Evolutionary conservation across 2,329 filamentous ascomycete genomes (phyloP), one percentile per base, ranked within the genome.

Genomic region (Aaosphaeria arxii): DNA sequence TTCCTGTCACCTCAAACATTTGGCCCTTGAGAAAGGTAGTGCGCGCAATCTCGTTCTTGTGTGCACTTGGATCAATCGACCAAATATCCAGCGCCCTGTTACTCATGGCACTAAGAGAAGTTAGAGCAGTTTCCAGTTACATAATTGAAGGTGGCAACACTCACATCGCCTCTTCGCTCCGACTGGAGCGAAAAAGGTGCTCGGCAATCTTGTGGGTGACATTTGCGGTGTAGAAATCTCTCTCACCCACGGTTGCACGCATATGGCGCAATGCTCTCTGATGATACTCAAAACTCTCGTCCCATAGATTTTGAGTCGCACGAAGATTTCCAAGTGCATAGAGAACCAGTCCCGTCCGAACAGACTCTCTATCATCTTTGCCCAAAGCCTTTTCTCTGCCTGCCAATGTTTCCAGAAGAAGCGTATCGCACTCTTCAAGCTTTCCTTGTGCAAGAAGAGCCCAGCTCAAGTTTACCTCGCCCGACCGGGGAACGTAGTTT

Each of bases 211-310:
- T 47, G 24, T 11, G 11, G 24, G 38, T 44, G 4, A 35, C 13
- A 30, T 50, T 45, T 5, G 48, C 48, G 7, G 48, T 50, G 6
- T 45, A 35, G 32, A 44, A 45, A 30, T 50, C 35, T 11, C 36
- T 11, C 11, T 41, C 44, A n/a, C 48, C 48, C 3, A 50, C 24
- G 5, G 48, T 50, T 7, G 33, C 7, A 13, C 43, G 39, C 30
- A 46, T 44, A 7, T 50, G 47, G 7, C 32, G 5, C n/a, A 46
- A 39, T 6, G 29, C 7, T 17, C 40, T 24, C 7, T 31, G 39
- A 30, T 50, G 47, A 24, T 43, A 50, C 1, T 46, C 29, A 32
- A 29, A 30, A 7, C 9, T n/a, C 24, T 40, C 39, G 9, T 40
- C 39, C 9, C 7, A 17, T 28, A 7, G 7, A 7, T 17, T 17